Evolutionary conservation across 352 stramenopile species (phyloP).

Genomic region (Phytophthora idaei): DNA sequence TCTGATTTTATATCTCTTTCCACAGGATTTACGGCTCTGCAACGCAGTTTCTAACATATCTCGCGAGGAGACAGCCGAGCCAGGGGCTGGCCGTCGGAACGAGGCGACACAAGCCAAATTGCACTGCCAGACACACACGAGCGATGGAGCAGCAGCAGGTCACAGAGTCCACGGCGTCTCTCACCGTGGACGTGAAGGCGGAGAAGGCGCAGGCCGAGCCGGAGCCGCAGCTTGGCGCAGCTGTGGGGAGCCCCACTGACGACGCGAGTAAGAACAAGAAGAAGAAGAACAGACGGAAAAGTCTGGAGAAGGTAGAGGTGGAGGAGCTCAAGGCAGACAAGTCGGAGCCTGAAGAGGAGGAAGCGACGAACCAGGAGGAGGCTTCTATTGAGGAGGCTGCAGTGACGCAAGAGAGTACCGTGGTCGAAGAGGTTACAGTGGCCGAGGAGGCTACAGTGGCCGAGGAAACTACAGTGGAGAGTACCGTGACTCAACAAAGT

Average conservation of each 20-base stretch:
- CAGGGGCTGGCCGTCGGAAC: not conserved
- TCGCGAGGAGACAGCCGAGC: not conserved
- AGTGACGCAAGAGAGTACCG: not conserved
- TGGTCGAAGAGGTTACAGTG: not conserved
- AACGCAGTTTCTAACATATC: constrained; percentile 17
- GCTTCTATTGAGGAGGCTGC: constrained; percentile 8
- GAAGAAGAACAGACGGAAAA: constrained; percentile 38
- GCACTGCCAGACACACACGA: not conserved
- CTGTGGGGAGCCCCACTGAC: constrained; percentile 2
- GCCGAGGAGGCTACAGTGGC: not conserved
- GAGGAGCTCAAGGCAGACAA: constrained; percentile 14
- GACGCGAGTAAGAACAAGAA: constrained; percentile 26
- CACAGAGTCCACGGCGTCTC: constrained; percentile 1
- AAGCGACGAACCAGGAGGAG: constrained; percentile 1
- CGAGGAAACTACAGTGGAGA: not conserved
- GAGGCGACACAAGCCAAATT: constrained; percentile 17
- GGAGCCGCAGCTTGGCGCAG: constrained; percentile 28
- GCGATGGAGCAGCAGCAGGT: constrained; percentile 18
- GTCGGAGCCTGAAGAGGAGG: constrained; percentile 7
- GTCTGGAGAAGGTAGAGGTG: constrained; percentile 31
- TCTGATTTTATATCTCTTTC: constrained; percentile 8
- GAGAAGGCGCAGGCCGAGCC: constrained; percentile 11
- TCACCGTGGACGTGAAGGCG: constrained; percentile 8
- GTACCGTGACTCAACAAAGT: not conserved
- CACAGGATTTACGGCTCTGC: constrained; percentile 2